Evolutionary conservation across 2,329 filamentous ascomycete species (phyloP).

Genomic region (Ceratocystis ficicola): DNA sequence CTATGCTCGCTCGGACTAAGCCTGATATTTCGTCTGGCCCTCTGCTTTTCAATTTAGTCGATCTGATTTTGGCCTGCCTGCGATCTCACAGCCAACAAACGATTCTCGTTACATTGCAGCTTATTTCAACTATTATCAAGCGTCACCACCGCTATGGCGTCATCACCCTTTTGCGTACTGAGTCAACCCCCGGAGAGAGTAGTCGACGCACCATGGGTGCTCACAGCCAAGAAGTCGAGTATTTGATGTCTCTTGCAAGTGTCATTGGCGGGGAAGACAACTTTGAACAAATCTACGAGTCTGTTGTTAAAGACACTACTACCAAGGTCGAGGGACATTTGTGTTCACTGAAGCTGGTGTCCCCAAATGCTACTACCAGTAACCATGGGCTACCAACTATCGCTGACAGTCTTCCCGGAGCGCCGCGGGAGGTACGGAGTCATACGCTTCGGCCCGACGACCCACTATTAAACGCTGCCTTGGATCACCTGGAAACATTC

Average conservation of each 20-base stretch:
- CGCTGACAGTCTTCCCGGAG: slow-evolving; percentile 45
- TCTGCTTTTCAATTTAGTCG: slow-evolving; percentile 81
- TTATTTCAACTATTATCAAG: slow-evolving; percentile 74
- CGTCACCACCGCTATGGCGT: slow-evolving; percentile 81
- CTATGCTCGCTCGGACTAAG: slow-evolving; percentile 61
- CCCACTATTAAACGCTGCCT: slow-evolving; percentile 50
- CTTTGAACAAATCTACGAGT: slow-evolving; percentile 61
- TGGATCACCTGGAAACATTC: slow-evolving; percentile 64
- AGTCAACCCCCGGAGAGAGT: slow-evolving; percentile 39
- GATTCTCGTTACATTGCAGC: slow-evolving; percentile 73
- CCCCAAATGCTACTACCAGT: slow-evolving; percentile 45
- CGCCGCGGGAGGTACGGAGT: slow-evolving; percentile 46
- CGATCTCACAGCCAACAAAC: slow-evolving; percentile 79
- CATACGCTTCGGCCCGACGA: slow-evolving; percentile 53
- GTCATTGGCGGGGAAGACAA: slow-evolving; percentile 55
- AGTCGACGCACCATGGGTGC: slow-evolving; percentile 58
- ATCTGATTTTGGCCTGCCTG: slow-evolving; percentile 76
- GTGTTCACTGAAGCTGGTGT: slow-evolving; percentile 58
- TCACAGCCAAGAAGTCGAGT: slow-evolving; percentile 62
- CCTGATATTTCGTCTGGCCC: slow-evolving; percentile 49
- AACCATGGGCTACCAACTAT: slow-evolving; percentile 45
- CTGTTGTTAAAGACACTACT: slow-evolving; percentile 58
- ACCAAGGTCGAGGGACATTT: slow-evolving; percentile 58
- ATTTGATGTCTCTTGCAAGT: slow-evolving; percentile 56
- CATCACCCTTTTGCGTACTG: slow-evolving; percentile 59